Evolutionary conservation across 257 asterid genomes (phyloP), one percentile per base, ranked within the genome.

Genomic region (Perilla frutescens): DNA sequence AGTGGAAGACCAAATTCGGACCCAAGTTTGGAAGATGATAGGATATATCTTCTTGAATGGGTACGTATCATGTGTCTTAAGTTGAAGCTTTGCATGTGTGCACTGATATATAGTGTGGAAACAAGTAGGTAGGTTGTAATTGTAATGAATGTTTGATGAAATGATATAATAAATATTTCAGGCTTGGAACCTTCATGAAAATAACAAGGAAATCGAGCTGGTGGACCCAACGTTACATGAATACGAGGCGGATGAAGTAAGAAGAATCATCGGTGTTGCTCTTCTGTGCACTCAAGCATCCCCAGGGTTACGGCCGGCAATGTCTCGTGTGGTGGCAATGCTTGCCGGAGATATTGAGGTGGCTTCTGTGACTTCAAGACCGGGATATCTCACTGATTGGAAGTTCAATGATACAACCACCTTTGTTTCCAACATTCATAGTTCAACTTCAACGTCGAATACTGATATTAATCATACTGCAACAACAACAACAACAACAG

Each of bases 11-110:
- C 88, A 8, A 89, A 89, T 72, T 84, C 93, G 5, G 89, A 87
- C 80, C 11, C 85, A 10, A 84, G 41, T 71, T 74, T 87, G 80
- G 87, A 81, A 62, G 86, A 78, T 45, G 90, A 84, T 69, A 72
- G 62, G 84, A 75, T 80, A 7, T 89, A 87, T 83, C 93, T 89
- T 81, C 93, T 89, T 74, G 93, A 87, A 82, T 89, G 89, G 96
- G 96, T 89, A 85, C 15, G 71, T 48, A 2, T 34, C 37, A 1
- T 34, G 37, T 34, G 48, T 10, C 26, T 20, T 20, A 20, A 20
- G 26, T 20, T 20, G 26, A 0, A 20, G 26, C 26, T 20, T 20
- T 20, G 26, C 26, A 20, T 20, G 26, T n/a, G n/a, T n/a, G n/a
- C n/a, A n/a, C n/a, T n/a, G n/a, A n/a, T n/a, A n/a, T n/a, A n/a